Evolutionary conservation across 768 basidiomycete species (phyloP), one percentile per base, ranked within the genome.

Genomic region (Pholiota microspora): DNA sequence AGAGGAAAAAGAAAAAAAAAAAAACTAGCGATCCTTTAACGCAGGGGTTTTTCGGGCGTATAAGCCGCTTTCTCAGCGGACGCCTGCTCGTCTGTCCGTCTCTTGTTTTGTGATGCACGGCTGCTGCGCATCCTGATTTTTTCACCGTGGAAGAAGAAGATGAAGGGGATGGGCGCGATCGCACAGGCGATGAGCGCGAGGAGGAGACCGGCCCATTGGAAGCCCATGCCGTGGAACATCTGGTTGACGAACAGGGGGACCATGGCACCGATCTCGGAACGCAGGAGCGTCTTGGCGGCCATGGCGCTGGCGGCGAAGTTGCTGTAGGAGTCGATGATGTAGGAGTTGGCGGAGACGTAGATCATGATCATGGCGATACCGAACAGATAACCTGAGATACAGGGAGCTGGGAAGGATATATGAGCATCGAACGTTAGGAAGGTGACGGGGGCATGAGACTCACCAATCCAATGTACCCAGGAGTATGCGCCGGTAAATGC

Each of bases 301-400:
- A 78, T 71, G 5, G 77, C 77, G 15, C 71, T 73, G 0, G 79
- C 77, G 9, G 76, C 76, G 59, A 68, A 77, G 44, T 60, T 59
- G 57, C 66, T 69, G 66, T 73, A 75, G 15, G 70, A 71, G 64
- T 77, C 76, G 57, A 77, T 68, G 66, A 77, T 75, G 64, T 76
- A 77, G 1, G 73, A 75, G 60, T 77, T 73, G 15, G 73, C 73
- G 36, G 73, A 70, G 59, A 76, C 67, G 65, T 76, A 78, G 56
- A 77, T 55, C 49, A 76, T 61, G 59, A 74, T 72, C 70, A 77
- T 72, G 38, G 72, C 70, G 47, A 74, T 68, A 10, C 76, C 76
- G 52, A 77, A 74, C 34, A 75, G 51, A 34, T 63, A 63, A 16
- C 74, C 73, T 7, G 73, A 64, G 34, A 75, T 66, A 44, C 71